A percentile compares a stretch with the other conserved stretches of the same genome.
Evolutionary conservation across 2,329 filamentous ascomycete species (phyloP).

Genomic region (Chrysosporium queenslandicum): DNA sequence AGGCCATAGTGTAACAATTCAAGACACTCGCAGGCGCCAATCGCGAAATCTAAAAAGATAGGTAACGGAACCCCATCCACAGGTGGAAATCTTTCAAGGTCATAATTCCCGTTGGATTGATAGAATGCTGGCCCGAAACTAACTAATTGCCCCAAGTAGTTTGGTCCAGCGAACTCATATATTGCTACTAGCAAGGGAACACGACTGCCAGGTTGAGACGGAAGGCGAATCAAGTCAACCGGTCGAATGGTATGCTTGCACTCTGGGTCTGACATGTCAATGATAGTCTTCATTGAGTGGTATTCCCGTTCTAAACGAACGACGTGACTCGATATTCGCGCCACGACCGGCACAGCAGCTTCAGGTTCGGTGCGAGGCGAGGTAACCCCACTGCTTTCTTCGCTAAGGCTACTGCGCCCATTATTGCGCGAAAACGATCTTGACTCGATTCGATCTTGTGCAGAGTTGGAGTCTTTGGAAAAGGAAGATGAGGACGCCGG

Average conservation of each 20-base stretch:
- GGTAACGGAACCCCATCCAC: constrained; percentile 58
- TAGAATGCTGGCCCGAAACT: constrained; percentile 71
- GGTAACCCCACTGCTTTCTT: constrained; percentile 37
- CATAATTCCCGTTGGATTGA: constrained; percentile 43
- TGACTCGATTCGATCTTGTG: constrained; percentile 34
- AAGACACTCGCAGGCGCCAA: constrained; percentile 74
- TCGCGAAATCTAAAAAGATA: constrained; percentile 79
- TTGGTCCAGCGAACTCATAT: constrained; percentile 66
- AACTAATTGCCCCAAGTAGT: constrained; percentile 60
- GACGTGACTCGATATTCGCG: constrained; percentile 70
- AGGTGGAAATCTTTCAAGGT: constrained; percentile 39
- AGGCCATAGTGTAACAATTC: constrained; percentile 87
- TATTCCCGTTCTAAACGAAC: constrained; percentile 79
- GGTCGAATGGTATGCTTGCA: constrained; percentile 70
- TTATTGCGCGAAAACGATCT: constrained; percentile 37
- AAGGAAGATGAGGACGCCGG: constrained; percentile 36
- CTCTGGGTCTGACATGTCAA: constrained; percentile 59
- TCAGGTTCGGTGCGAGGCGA: constrained; percentile 34
- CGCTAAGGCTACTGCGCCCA: constrained; percentile 44
- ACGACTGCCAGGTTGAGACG: constrained; percentile 57
- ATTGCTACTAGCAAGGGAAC: constrained; percentile 66
- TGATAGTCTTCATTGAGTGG: constrained; percentile 66
- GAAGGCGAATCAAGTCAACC: constrained; percentile 65
- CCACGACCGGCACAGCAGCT: constrained; percentile 57
- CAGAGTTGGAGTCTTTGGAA: constrained; percentile 36